Base-by-base conservation (phyloP, 345 rosid species). In the Orychophragmus violaceus region DNA sequence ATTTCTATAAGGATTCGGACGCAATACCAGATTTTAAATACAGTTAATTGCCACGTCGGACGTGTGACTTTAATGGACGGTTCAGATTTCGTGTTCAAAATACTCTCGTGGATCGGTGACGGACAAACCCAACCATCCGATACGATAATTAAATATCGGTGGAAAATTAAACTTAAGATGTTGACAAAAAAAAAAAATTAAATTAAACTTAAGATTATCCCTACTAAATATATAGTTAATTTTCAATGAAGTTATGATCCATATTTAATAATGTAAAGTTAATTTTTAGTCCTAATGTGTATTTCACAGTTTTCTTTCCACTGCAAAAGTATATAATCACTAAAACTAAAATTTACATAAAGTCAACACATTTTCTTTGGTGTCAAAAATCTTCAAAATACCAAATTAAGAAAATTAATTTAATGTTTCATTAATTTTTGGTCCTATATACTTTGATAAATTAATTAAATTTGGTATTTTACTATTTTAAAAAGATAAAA, bases 1-100 rank as follows among this genome's bases (percentile, higher is more conserved):
- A 59, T 41, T 41, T 41, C 9, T 14, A 16, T 14, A 59, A 36
- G 46, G 62, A 58, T 8, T 33, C 91, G 94, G 94, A 91, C 82
- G 77, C 78, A 81, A 85, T 84, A 80, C 67, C 87, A 85, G 88
- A 82, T 73, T 87, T 88, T 63, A 82, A 82, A 76, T 75, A 78
- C 76, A 37, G 84, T 81, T 81, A 73, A 85, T 35, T 79, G 82
- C 83, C 92, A 84, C 80, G 80, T 83, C 32, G 60, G 63, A 62
- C 7, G 0, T 60, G n/a, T 19, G 3, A 8, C 10, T 22, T 29
- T 2, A 6, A 69, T 74, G 54, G 69, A 80, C 91, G 91, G 84
- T 11, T 19, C n/a, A 9, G 86, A 89, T 80, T 70, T n/a, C 10
- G 22, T 22, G 11, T 0, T 23, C 30, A 17, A 6, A 35, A 54